A percentile compares a stretch with the other conserved stretches of the same genome.
phyloP scores from a whole-genome alignment of 169 alveolate genomes.

The Theileria annulata region DNA sequence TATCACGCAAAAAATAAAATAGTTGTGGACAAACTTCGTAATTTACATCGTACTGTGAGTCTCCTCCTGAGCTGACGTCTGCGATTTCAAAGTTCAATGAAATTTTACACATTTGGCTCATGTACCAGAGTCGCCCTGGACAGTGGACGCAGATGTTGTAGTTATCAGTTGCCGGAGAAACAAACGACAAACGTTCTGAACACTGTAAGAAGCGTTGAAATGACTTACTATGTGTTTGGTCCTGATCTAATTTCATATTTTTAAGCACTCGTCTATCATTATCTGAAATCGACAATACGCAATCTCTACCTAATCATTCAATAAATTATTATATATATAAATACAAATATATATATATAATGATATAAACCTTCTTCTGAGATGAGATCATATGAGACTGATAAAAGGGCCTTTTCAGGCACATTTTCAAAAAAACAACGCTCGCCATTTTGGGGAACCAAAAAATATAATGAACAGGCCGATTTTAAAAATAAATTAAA shows the following conservation, averaged over 20 bases:
- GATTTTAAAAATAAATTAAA: not conserved
- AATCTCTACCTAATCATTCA: constrained; percentile 26
- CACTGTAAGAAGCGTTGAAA: not conserved
- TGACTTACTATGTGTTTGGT: constrained; percentile 10
- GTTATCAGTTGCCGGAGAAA: constrained; percentile 52
- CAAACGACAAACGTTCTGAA: constrained; percentile 67
- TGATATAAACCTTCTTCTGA: constrained; percentile 44
- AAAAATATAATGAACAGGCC: constrained; percentile 32
- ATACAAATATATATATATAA: not conserved
- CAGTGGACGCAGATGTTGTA: constrained; percentile 72
- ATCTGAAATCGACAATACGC: constrained; percentile 34
- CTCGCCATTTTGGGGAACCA: constrained; percentile 37
- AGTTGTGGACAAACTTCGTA: constrained; percentile 21
- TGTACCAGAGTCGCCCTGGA: constrained; percentile 71
- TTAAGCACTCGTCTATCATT: constrained; percentile 20
- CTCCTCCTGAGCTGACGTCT: constrained; percentile 62
- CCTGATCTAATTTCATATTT: constrained; percentile 38
- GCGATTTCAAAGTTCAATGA: constrained; percentile 71
- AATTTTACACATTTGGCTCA: constrained; percentile 62
- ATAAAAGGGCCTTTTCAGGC: constrained; percentile 54
- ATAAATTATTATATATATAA: not conserved
- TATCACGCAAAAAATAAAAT: not conserved
- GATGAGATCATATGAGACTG: constrained; percentile 45
- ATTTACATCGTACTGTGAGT: constrained; percentile 65
- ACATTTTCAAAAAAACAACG: constrained; percentile 63